These are phyloP conservation scores for Agarophyton chilense DNA, from an alignment of 23 red algal genomes.

Conservation along the genomic window DNA sequence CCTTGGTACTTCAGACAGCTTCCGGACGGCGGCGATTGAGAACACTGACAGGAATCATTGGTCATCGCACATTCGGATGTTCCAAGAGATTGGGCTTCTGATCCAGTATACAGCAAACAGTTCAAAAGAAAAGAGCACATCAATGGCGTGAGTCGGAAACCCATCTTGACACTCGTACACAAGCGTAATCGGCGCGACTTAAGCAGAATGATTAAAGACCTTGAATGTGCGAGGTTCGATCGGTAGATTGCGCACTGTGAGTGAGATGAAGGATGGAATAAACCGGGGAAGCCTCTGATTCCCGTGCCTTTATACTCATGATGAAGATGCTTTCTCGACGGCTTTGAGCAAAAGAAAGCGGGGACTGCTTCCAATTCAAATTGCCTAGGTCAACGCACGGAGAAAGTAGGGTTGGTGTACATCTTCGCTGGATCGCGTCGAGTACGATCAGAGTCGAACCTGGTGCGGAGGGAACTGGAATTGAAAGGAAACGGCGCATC, in stretches of 20 bases:
- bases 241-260: not conserved
- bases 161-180: no score
- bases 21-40: slow-evolving; percentile 10
- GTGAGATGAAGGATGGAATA: not conserved
- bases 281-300: no score
- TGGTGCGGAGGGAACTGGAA: not conserved
- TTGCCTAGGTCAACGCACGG: not conserved
- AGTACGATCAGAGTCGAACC: no score
- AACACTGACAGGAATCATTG: slow-evolving; percentile 28
- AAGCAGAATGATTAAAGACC: not conserved
- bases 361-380: not conserved
- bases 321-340: not conserved
- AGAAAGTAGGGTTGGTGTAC: not conserved
- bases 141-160: not conserved
- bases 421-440: not conserved
- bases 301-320: not conserved
- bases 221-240: not conserved
- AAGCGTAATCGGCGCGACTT: no score
- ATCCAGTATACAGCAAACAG: not conserved
- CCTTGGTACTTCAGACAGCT: slow-evolving; percentile 26
- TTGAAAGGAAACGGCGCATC: not conserved
- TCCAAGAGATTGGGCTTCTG: not conserved
- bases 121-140: not conserved
- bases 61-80: slow-evolving; percentile 20
- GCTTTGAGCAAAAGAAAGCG: not conserved